These are phyloP conservation scores for Turnera subulata DNA, from an alignment of 345 rosid species.

Conservation along the genomic window DNA sequence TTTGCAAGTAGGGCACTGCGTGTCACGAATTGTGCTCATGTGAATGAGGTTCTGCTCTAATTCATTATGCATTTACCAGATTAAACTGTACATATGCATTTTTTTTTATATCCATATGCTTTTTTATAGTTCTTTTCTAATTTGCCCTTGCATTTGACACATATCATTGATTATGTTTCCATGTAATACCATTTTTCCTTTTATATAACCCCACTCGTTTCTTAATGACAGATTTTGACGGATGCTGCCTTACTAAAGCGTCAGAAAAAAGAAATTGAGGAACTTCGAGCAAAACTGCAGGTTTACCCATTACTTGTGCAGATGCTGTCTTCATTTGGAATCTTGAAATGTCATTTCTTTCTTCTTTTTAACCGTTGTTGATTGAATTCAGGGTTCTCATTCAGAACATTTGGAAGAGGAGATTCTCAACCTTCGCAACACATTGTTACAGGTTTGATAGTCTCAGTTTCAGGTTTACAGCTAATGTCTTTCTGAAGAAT, in stretches of 20 bases:
- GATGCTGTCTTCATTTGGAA: neutral
- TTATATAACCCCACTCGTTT: constrained; percentile 10
- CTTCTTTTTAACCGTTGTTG: neutral
- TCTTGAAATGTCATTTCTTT: neutral
- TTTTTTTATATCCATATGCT: neutral
- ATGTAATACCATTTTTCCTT: neutral
- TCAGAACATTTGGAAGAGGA: constrained; percentile 87
- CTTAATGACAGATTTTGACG: constrained; percentile 58
- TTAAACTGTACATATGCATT: neutral
- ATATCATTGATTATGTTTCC: neutral
- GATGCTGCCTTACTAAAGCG: constrained; percentile 97
- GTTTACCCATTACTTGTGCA: constrained; percentile 24
- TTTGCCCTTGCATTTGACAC: neutral
- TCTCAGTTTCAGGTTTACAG: constrained; percentile 3
- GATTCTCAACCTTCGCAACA: constrained; percentile 84
- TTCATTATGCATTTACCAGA: constrained; percentile 8
- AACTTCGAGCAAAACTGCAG: constrained; percentile 88
- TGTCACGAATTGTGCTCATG: constrained; percentile 85
- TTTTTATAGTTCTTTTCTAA: constrained; percentile 12
- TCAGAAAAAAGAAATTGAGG: constrained; percentile 96
- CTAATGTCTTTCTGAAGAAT: no score
- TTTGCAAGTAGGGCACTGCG: constrained; percentile 96
- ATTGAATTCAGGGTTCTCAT: constrained; percentile 57
- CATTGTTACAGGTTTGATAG: constrained; percentile 66
- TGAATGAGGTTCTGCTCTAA: constrained; percentile 69